These are phyloP conservation scores for Paramecium primaurelia DNA, from an alignment of 73 alveolate genomes.

Conservation along the genomic window DNA sequence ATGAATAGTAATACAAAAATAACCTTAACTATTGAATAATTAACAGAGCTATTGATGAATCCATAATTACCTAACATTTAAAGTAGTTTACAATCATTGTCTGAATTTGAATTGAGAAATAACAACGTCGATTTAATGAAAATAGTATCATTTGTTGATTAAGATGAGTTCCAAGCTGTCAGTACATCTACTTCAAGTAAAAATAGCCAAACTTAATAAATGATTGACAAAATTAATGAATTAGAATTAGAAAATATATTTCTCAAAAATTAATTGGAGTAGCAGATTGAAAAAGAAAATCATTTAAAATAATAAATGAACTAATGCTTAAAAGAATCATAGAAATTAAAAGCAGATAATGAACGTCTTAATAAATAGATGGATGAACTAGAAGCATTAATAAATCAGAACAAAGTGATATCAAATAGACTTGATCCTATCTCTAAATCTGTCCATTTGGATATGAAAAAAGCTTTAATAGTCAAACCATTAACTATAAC, in stretches of 20 bases:
- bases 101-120: neutral
- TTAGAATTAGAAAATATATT: neutral
- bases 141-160: slow-evolving; percentile 8
- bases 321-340: neutral
- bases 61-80: neutral
- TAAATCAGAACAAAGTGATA: neutral
- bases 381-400: neutral
- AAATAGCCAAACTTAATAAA: neutral
- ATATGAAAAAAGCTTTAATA: neutral
- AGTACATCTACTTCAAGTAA: neutral
- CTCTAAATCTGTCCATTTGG: neutral
- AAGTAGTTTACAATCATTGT: neutral
- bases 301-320: neutral
- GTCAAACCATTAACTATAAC: neutral
- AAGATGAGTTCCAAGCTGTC: neutral
- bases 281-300: neutral
- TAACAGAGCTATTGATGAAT: neutral
- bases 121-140: neutral
- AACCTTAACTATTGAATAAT: neutral
- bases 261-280: neutral
- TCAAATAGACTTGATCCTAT: neutral
- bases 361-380: neutral
- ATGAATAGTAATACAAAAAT: neutral
- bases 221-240: neutral
- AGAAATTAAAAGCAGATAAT: neutral